These are phyloP conservation scores for Primulina tabacum DNA, from an alignment of 257 asterid species.

Conservation along the genomic window DNA sequence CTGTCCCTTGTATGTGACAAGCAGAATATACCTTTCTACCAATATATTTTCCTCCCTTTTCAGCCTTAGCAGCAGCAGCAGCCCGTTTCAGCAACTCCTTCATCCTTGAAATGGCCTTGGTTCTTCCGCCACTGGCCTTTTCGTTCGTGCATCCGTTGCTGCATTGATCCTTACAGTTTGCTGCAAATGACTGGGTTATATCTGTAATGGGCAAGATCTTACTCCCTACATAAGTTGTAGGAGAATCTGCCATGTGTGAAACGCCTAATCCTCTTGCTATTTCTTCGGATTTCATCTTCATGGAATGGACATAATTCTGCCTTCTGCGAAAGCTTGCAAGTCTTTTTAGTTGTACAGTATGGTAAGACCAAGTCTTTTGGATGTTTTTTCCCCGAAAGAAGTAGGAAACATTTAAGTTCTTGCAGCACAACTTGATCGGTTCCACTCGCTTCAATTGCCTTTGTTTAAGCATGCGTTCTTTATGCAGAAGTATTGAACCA, in stretches of 20 bases:
- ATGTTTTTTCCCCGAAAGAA: conserved; percentile 37
- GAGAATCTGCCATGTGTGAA: conserved; percentile 27
- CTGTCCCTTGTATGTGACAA: too few relatives aligned
- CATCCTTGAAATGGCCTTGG: conserved; percentile 39
- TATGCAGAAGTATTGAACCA: not conserved
- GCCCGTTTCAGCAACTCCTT: conserved; percentile 53
- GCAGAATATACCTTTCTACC: conserved; percentile 33
- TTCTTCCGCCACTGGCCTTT: conserved; percentile 21
- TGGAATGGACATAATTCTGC: conserved; percentile 18
- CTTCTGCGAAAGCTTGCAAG: conserved; percentile 30
- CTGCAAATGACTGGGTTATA: conserved; percentile 1
- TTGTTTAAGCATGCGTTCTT: not conserved
- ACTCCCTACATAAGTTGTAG: conserved; percentile 16
- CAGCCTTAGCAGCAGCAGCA: conserved; percentile 37
- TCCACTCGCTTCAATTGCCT: conserved; percentile 23
- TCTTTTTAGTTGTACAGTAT: conserved; percentile 39
- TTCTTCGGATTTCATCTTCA: conserved; percentile 40
- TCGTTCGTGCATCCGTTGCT: conserved; percentile 27
- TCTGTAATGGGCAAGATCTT: conserved; percentile 43
- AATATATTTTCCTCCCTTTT: conserved; percentile 37
- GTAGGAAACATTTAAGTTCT: conserved; percentile 8
- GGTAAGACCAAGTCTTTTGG: conserved; percentile 41
- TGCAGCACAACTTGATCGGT: conserved; percentile 20
- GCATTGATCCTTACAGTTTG: conserved; percentile 22
- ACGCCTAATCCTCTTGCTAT: conserved; percentile 25